These are phyloP conservation scores for Lathyrus oleraceus DNA, from an alignment of 306 rosid genomes.

Conservation along the genomic window DNA sequence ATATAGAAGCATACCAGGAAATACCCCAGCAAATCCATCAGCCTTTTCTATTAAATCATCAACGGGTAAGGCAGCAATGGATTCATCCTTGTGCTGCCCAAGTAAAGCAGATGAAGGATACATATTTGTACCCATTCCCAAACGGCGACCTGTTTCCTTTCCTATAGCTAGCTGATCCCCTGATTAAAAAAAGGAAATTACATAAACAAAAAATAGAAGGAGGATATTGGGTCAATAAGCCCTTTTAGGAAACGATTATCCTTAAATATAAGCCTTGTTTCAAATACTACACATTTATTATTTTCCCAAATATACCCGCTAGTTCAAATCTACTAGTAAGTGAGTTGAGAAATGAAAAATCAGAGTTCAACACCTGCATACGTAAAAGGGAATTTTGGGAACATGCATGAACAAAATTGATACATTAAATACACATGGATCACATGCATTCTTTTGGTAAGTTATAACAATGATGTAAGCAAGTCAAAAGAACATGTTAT, in stretches of 20 bases:
- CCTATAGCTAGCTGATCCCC: conserved; percentile 99
- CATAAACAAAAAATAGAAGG: conserved; percentile 14
- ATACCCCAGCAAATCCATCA: conserved; percentile 98
- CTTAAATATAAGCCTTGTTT: neutral
- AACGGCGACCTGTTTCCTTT: conserved; percentile 97
- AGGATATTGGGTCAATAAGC: neutral
- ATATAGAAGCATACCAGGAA: conserved; percentile 67
- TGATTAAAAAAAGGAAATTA: conserved; percentile 37
- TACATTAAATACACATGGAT: neutral
- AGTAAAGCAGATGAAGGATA: conserved; percentile 96
- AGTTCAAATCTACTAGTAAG: neutral
- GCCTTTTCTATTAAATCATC: conserved; percentile 96
- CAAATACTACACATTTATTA: neutral
- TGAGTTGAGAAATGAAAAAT: neutral
- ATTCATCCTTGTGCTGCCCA: conserved; percentile 93
- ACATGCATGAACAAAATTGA: neutral
- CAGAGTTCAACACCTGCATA: neutral
- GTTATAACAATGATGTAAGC: neutral
- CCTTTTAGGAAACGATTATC: neutral
- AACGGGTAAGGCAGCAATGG: conserved; percentile 82
- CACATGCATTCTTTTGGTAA: neutral
- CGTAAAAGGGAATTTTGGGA: neutral
- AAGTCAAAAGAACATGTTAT: conserved; percentile 27
- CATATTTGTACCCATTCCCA: conserved; percentile 99
- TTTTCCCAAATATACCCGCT: neutral